Evolutionary conservation across 2,329 filamentous ascomycete genomes (phyloP).

Genomic region (Karstenula rhodostoma): DNA sequence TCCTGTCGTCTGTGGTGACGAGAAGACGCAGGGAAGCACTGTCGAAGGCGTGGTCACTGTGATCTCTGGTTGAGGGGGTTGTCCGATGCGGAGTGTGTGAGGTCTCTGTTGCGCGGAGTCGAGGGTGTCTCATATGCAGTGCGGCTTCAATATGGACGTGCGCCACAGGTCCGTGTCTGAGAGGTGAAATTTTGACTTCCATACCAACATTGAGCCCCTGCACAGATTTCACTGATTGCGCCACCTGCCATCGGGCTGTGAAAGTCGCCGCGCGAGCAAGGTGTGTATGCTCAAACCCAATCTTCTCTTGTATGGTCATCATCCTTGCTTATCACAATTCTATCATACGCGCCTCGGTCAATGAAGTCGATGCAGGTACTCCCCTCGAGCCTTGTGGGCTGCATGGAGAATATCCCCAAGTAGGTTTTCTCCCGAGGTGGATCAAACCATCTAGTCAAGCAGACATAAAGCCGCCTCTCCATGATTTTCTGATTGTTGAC

Average conservation of each 20-base stretch:
- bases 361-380: too few relatives aligned
- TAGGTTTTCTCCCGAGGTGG: too few relatives aligned
- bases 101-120: background rate
- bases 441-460: too few relatives aligned
- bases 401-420: too few relatives aligned
- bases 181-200: background rate
- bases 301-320: too few relatives aligned
- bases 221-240: background rate
- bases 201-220: background rate
- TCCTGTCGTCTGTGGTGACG: background rate
- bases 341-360: too few relatives aligned
- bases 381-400: too few relatives aligned
- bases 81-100: background rate
- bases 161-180: background rate
- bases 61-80: background rate
- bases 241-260: background rate
- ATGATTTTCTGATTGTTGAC: too few relatives aligned
- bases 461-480: too few relatives aligned
- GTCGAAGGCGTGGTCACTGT: background rate
- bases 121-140: background rate
- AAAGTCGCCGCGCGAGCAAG: too few relatives aligned
- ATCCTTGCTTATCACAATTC: too few relatives aligned
- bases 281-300: too few relatives aligned
- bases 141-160: background rate
- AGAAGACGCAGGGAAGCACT: background rate